Conservation (phyloP, 2,329 filamentous ascomycete species). For the Aspergillus amoenus region DNA sequence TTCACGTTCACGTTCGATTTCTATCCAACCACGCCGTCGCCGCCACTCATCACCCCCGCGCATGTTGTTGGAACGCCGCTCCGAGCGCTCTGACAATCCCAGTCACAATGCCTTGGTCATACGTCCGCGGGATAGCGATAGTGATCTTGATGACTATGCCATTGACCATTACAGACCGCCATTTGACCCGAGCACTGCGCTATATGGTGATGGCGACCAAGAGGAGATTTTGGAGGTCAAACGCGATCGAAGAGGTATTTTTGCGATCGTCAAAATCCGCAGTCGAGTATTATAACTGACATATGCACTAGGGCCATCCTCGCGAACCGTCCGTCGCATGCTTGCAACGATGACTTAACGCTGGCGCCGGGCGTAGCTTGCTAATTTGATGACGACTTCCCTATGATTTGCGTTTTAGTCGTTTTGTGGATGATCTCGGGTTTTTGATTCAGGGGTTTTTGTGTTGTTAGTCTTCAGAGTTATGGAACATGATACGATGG, state of each 20-base stretch:
- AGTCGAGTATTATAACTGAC: not conserved
- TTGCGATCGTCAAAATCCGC: not conserved
- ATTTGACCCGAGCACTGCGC: conserved; percentile 29
- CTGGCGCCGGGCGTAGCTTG: not conserved
- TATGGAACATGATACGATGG: not conserved
- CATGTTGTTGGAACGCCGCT: conserved; percentile 20
- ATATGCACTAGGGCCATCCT: conserved; percentile 57
- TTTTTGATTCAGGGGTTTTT: not conserved
- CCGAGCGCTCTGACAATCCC: conserved; percentile 36
- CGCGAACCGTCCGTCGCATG: conserved; percentile 67
- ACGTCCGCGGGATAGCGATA: conserved; percentile 46
- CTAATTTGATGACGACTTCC: not conserved
- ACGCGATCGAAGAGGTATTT: conserved; percentile 90
- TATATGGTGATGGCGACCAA: conserved; percentile 41
- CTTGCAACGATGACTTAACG: conserved; percentile 66
- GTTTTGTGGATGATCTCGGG: not conserved
- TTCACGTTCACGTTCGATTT: conserved; percentile 37
- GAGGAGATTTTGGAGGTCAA: conserved; percentile 64
- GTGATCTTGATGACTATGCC: conserved; percentile 53
- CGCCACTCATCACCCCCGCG: conserved; percentile 39
- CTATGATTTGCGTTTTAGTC: not conserved
- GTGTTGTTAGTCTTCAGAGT: not conserved
- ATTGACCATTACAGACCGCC: conserved; percentile 50
- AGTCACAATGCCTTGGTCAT: conserved; percentile 53
- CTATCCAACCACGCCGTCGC: conserved; percentile 32